A percentile compares a stretch with the other conserved stretches of the same genome.
Evolutionary conservation across 352 stramenopile species (phyloP).

Genomic region (Peronospora farinosa): DNA sequence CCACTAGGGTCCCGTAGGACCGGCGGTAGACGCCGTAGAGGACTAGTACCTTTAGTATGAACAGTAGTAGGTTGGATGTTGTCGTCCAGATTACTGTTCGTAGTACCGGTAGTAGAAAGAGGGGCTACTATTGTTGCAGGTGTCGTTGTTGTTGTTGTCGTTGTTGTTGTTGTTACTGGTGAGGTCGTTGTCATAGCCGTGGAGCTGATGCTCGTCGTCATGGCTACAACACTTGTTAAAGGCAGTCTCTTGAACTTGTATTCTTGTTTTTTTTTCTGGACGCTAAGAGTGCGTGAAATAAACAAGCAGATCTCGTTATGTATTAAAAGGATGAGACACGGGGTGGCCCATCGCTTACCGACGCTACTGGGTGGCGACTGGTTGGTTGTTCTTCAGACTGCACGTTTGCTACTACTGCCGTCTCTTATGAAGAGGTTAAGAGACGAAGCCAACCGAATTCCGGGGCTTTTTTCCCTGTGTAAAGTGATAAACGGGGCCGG

Average conservation of each 20-base stretch:
- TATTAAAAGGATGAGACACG: constrained; percentile 7
- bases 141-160: neutral
- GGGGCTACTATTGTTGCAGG: neutral
- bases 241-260: no score
- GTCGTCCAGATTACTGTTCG: constrained; percentile 2
- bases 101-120: constrained; percentile 1
- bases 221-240: neutral
- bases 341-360: constrained; percentile 7
- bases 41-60: constrained; percentile 23
- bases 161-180: neutral
- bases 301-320: constrained; percentile 6
- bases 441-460: constrained; percentile 22
- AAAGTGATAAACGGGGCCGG: constrained; percentile 1
- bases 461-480: neutral
- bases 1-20: constrained; percentile 26
- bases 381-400: constrained; percentile 27
- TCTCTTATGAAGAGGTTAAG: neutral
- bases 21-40: constrained; percentile 33
- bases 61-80: no score
- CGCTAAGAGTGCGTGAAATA: neutral
- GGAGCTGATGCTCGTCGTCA: constrained; percentile 30
- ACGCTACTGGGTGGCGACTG: neutral
- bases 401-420: constrained; percentile 25
- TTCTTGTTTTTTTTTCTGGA: neutral
- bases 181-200: neutral